These are phyloP conservation scores for Rhypophila decipiens DNA, from an alignment of 495 filamentous ascomycete genomes.

Conservation along the genomic window DNA sequence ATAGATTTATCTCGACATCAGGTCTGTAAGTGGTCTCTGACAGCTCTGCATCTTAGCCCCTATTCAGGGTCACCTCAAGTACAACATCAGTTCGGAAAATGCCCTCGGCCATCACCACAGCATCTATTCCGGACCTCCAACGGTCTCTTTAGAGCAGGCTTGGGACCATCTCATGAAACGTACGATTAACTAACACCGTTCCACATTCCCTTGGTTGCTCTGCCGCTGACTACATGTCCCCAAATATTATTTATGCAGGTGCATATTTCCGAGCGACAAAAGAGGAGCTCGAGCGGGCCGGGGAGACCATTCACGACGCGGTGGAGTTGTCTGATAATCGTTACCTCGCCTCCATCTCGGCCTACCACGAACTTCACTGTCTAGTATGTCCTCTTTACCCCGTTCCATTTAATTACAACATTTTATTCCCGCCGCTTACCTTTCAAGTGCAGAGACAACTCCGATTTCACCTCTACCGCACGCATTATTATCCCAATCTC, in stretches of 20 bases:
- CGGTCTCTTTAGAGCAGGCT: slow-evolving; percentile 2
- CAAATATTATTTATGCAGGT: not conserved
- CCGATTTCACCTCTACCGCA: slow-evolving; percentile 7
- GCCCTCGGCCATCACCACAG: slow-evolving; percentile 5
- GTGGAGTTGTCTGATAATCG: slow-evolving; percentile 4
- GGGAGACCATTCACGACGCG: slow-evolving; percentile 4
- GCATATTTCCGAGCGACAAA: slow-evolving; percentile 6
- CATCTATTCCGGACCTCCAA: slow-evolving; percentile 8
- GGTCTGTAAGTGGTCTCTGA: no score
- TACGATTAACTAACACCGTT: no score
- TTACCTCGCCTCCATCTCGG: slow-evolving; percentile 11
- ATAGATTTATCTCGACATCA: no score
- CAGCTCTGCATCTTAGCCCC: no score
- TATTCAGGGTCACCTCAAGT: slow-evolving; percentile 3
- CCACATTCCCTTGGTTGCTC: not conserved
- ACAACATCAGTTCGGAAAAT: slow-evolving; percentile 8
- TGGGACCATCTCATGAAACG: slow-evolving; percentile 12
- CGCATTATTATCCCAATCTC: slow-evolving; percentile 14
- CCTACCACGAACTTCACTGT: slow-evolving; percentile 18
- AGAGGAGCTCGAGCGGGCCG: slow-evolving; percentile 6
- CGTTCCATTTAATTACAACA: not conserved
- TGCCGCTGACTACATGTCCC: not conserved
- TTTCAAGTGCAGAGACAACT: slow-evolving; percentile 8
- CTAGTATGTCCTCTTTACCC: slow-evolving; percentile 4
- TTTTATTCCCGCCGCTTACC: no score